Percentiles rank a stretch among this genome's conserved stretches.
Evolutionary conservation across 108 stramenopile genomes (phyloP).

Genomic region (Epithemia pelagica): DNA sequence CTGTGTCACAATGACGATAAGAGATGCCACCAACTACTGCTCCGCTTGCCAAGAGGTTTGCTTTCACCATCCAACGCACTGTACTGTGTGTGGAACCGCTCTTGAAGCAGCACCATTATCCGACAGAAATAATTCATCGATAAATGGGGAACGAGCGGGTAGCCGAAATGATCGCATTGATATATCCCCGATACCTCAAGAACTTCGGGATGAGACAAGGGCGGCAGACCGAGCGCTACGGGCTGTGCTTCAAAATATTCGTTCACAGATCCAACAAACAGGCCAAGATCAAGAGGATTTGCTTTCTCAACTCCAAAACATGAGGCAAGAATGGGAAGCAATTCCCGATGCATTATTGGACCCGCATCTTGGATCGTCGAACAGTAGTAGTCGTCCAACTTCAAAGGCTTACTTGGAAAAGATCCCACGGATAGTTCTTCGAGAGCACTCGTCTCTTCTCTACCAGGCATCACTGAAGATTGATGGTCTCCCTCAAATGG

Average conservation of each 20-base stretch:
- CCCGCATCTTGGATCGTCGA: conserved; percentile 11
- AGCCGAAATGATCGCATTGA: background rate
- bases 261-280: conserved; percentile 12
- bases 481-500: background rate
- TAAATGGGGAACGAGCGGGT: background rate
- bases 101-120: conserved; percentile 17
- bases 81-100: conserved; percentile 42
- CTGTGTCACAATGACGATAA: conserved; percentile 20
- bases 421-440: conserved; percentile 25
- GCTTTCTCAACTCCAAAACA: background rate
- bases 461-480: conserved; percentile 16
- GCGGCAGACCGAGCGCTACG: conserved; percentile 19
- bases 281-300: conserved; percentile 2
- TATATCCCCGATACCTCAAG: background rate
- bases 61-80: conserved; percentile 36
- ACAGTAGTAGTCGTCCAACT: conserved; percentile 24
- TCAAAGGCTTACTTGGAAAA: conserved; percentile 16
- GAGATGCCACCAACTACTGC: conserved; percentile 32
- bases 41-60: conserved; percentile 39
- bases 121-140: background rate
- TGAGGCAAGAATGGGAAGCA: conserved; percentile 4
- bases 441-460: conserved; percentile 25
- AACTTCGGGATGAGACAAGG: conserved; percentile 8
- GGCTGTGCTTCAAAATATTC: conserved; percentile 10
- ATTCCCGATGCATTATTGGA: conserved; percentile 30